Evolutionary conservation across 1,284 basidiomycete species (phyloP), one percentile per base, ranked within the genome.

Genomic region (Grifola frondosa): DNA sequence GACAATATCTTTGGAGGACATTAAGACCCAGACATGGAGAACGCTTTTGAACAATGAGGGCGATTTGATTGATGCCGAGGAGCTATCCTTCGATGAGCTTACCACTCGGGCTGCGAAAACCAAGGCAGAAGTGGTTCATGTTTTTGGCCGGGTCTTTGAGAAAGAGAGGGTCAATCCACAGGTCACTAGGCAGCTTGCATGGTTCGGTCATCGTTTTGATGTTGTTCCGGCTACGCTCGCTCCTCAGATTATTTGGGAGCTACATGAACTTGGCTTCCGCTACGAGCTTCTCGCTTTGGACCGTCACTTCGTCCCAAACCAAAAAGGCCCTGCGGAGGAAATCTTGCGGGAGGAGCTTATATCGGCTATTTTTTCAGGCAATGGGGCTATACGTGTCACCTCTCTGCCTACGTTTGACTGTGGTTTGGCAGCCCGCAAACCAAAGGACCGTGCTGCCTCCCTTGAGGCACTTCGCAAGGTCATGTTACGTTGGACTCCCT

Each of bases 221-320:
- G 23, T 5, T 2, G 9, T 37, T 6, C 15, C 24, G 8, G 22
- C 16, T 19, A 11, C 6, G 0, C 20, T 42, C 7, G 30, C 28
- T 4, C 40, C 40, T 8, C 15, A 30, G 2, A 32, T 47, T 12
- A 40, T 46, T 7, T 51, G 49, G 49, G 46, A 48, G 19, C 21
- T 51, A 6, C 30, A 37, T 23, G 42, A 51, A 20, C 39, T 51
- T 5, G 49, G 46, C 2, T 51, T 51, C 17, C 39, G 43, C 2
- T 23, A 40, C 16, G 46, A 51, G 30, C 39, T 51, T 7, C 29
- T 48, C 15, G 37, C 42, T 3, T 21, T 51, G 8, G 49, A 51
- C 30, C 39, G 30, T 17, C 6, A 15, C 16, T 20, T 33, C 8
- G 36, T 37, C 17, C 26, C 33, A 13, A 11, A 4, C 26, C 5